Evolutionary conservation across 2,329 filamentous ascomycete genomes (phyloP).

Genomic region (Neofusicoccum sp.): DNA sequence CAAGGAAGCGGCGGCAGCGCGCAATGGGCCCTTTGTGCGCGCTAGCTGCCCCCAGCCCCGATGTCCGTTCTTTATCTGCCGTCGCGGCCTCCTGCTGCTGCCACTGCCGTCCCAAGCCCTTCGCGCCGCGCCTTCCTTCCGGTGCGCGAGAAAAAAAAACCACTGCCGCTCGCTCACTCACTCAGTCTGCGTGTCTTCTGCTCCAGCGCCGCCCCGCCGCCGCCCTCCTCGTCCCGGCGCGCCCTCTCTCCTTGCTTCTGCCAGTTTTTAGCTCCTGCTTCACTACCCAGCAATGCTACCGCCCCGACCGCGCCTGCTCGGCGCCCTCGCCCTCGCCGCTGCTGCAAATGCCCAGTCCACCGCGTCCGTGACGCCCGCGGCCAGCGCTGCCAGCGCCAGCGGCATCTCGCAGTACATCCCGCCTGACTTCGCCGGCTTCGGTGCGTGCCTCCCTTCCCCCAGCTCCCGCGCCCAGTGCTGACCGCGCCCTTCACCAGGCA

Average conservation of each 20-base stretch:
- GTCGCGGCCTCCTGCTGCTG: background rate
- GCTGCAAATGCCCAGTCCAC: slow-evolving; percentile 27
- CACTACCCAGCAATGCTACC: slow-evolving; percentile 8
- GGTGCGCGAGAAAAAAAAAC: background rate
- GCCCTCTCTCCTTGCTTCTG: background rate
- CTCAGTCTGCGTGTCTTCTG: background rate
- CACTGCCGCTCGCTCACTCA: slow-evolving; percentile 8
- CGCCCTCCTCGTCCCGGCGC: background rate
- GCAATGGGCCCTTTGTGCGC: background rate
- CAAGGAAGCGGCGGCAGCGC: slow-evolving; percentile 2
- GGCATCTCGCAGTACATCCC: slow-evolving; percentile 17
- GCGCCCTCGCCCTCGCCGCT: background rate
- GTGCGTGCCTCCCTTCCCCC: slow-evolving; percentile 36
- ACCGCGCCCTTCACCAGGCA: slow-evolving; percentile 36
- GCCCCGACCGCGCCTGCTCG: background rate
- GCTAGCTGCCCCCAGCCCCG: background rate
- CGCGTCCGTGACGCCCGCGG: slow-evolving; percentile 31
- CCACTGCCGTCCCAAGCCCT: background rate
- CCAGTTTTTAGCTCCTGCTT: slow-evolving; percentile 2
- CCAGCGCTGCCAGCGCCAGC: slow-evolving; percentile 27
- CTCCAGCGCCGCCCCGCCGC: background rate
- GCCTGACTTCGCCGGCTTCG: slow-evolving; percentile 13
- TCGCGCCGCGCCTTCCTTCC: background rate
- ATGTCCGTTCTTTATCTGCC: background rate
- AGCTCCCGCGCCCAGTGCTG: slow-evolving; percentile 38